phyloP scores from a whole-genome alignment of 345 rosid genomes.

The Citrus cavaleriei region DNA sequence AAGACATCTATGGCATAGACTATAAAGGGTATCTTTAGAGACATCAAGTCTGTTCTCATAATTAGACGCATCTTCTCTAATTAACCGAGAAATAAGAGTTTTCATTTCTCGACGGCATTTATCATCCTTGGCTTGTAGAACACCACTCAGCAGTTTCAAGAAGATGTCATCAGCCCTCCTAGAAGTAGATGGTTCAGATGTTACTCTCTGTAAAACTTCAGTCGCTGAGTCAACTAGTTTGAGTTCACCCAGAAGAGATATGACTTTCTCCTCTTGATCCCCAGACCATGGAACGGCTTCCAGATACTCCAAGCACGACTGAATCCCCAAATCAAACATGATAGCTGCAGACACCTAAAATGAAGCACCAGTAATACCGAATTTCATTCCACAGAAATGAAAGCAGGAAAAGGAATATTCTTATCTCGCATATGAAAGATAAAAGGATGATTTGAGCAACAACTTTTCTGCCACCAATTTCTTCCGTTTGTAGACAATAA shows the following conservation, averaged over 20 bases:
- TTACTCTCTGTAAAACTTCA: slow-evolving; percentile 76
- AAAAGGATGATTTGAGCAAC: background rate
- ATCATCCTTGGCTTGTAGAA: slow-evolving; percentile 83
- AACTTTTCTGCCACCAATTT: background rate
- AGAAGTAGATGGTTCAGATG: slow-evolving; percentile 54
- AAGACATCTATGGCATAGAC: slow-evolving; percentile 75
- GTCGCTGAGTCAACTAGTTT: slow-evolving; percentile 51
- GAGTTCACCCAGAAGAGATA: slow-evolving; percentile 60
- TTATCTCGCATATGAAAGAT: background rate
- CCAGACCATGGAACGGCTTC: slow-evolving; percentile 94
- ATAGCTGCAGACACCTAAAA: slow-evolving; percentile 77
- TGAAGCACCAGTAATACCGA: background rate
- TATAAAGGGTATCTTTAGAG: slow-evolving; percentile 65
- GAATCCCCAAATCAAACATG: slow-evolving; percentile 65
- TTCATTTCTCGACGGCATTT: slow-evolving; percentile 93
- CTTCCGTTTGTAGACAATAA: background rate
- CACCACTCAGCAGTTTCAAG: slow-evolving; percentile 56
- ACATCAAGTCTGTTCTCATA: slow-evolving; percentile 40
- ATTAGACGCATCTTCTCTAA: slow-evolving; percentile 57
- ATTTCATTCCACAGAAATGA: slow-evolving; percentile 1
- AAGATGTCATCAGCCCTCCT: slow-evolving; percentile 60
- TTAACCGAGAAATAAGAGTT: slow-evolving; percentile 56
- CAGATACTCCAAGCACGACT: slow-evolving; percentile 73
- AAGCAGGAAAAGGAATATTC: background rate
- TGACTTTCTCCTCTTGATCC: slow-evolving; percentile 70